These are phyloP conservation scores for Aegilops speltoides DNA, from an alignment of 176 grass and related monocot species.

Conservation along the genomic window DNA sequence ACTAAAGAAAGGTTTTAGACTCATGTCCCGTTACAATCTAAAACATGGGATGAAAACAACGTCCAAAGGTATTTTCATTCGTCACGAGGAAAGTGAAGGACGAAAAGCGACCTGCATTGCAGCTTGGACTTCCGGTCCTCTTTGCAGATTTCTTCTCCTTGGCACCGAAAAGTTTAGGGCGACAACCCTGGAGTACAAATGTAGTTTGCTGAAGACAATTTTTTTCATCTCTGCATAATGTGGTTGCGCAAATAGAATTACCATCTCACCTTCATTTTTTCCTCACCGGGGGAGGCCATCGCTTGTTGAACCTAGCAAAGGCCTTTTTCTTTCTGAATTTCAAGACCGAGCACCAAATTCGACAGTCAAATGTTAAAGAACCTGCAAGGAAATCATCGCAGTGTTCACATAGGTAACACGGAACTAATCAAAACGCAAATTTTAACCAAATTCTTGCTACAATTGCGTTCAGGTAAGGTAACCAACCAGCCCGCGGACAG, in stretches of 20 bases:
- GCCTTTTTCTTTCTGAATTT: background rate
- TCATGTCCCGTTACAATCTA: background rate
- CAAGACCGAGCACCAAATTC: background rate
- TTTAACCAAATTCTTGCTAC: background rate
- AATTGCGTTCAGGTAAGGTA: background rate
- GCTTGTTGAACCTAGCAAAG: background rate
- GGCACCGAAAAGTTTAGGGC: constrained; percentile 41
- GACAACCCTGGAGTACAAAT: constrained; percentile 38
- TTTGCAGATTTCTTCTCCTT: constrained; percentile 69
- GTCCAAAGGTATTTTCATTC: background rate
- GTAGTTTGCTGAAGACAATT: background rate
- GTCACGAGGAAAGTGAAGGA: background rate
- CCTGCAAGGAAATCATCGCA: background rate
- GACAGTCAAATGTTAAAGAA: background rate
- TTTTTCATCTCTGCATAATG: background rate
- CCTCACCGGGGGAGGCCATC: constrained; percentile 47
- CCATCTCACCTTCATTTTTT: constrained; percentile 63
- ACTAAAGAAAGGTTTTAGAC: background rate
- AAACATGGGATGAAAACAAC: background rate
- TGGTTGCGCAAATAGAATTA: background rate
- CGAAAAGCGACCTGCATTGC: constrained; percentile 24
- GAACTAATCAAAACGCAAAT: background rate
- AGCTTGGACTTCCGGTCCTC: constrained; percentile 32
- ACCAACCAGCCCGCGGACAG: too few relatives aligned
- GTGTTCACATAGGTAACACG: background rate